Base-by-base conservation (phyloP, 139 green algal species). In the Yamagishiella unicocca region DNA sequence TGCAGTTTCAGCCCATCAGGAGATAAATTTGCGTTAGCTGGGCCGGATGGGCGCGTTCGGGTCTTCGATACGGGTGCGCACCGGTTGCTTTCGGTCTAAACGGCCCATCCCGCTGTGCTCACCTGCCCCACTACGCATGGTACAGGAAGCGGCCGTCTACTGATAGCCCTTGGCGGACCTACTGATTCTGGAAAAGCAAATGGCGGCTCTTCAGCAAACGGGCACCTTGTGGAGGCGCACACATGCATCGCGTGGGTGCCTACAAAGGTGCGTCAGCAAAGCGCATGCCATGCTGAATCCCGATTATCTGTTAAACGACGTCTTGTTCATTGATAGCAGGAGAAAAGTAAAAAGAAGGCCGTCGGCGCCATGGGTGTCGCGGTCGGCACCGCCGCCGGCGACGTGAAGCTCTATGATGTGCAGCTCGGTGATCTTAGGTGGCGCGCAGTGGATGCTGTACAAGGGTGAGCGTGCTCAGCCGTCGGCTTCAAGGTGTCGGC, bases 361-460 rank as follows among this genome's bases (percentile, higher is more conserved):
- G 70, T 53, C 31, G 61, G 61, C 29, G 27, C 19, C 2, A 50
- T 55, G 35, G 82, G 74, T 64, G 33, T 96, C 14, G 88, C 92
- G 3, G 88, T 93, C 40, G 94, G 94, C 42, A 95, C 87, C 31
- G 87, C 83, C 21, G 73, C 87, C 29, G 94, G 94, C 27, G 89
- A 92, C 40, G 90, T 97, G 5, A 90, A 91, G 70, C 80, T 88
- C 5, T 96, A 91, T 55, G 90, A 95, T 33, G 83, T 90, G 1
- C 88, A 93, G 58, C 74, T 93, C 1, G 93, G 92, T 1, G 90
- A 95, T 33, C 72, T 94, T 14, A 83, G 84, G 37, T 97, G 94
- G 94, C 74, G 87, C 8, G 50, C 78, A 4, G 37, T 42, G 2
- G 79, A 80, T 43, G 92, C 79, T 76, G 90, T 95, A 37, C 91